Evolutionary conservation across 495 filamentous ascomycete species (phyloP), one percentile per base, ranked within the genome.

Genomic region (Neurospora sp.): DNA sequence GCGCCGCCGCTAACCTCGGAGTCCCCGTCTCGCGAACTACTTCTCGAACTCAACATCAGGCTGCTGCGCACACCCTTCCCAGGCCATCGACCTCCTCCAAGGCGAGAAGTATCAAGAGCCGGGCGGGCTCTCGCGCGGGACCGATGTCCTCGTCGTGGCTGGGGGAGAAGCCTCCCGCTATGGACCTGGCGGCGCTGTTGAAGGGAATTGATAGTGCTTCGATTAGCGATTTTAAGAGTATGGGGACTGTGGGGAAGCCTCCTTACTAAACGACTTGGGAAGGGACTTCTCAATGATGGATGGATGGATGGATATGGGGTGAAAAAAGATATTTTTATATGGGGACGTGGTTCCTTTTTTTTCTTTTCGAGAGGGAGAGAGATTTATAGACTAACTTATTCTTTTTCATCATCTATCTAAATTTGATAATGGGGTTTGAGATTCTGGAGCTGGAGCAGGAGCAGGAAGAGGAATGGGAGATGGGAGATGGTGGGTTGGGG

Each of bases 121-220:
- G 83, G 31, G 78, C 78, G 1, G 82, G 78, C 4, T 80, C 83
- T 10, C 77, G 81, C n/a, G 75, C 77, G 23, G 54, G 54, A 35
- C 54, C 54, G 0, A 71, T 81, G 72, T 82, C 83, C 5, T 79
- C 75, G 7, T 79, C 75, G 37, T 82, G 77, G 76, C 71, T 77
- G 27, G 80, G 81, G 23, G 76, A 77, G 23, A 77, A 77, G 31
- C 46, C 72, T 27, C 78, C 80, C 7, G 81, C 75, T 35, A 80
- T 85, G 81, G 85, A 86, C 71, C 75, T 86, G 23, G 78, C 83
- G 70, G 80, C 84, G 37, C 74, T 86, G 74, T 76, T 86, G 18
- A 84, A 77, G 72, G 84, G 84, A 9, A 86, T 86, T 76, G 83
- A 86, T 75, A 83, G 82, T 74, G 74, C 79, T 76, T 41, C 83